Evolutionary conservation across 805 yeast species (phyloP), one percentile per base, ranked within the genome.

Genomic region (Kregervanrija delftensis): DNA sequence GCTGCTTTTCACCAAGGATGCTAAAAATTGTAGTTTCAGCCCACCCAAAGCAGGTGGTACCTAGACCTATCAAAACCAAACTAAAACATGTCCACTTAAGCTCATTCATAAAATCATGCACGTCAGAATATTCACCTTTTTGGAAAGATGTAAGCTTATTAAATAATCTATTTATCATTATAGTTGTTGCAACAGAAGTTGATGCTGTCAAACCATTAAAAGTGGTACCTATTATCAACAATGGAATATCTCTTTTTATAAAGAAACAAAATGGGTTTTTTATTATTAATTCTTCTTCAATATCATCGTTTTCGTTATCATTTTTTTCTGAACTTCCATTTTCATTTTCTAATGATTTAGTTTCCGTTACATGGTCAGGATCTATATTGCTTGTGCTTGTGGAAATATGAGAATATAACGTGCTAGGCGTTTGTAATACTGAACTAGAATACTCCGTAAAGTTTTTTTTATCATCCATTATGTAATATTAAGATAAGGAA

Each of bases 1-100:
- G 86, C 50, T 83, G 88, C 11, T 67, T 63, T 60, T 86, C 96
- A 8, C 96, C 96, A 38, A 84, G 66, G 8, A 64, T 53, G 73
- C 81, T 74, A 86, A 95, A 89, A 0, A 69, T 53, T 1, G 72
- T 57, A 8, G 84, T 70, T 3, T 83, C 77, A 0, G 71, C 37
- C 82, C 88, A 81, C 38, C 67, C 61, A 4, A 69, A 47, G 0
- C 74, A 53, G 6, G 73, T 56, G 11, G 72, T 58, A 1, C 72
- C 77, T 1, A 68, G 66, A 31, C 81, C 85, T 3, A 77, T 52
- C 0, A 70, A 62, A 36, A 73, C 53, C 10, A 79, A 55, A 36
- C 65, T 35, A 67, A 68, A 54, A 46, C 66, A 57, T n/a, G 49
- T 42, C 51, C 56, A 44, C 34, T 67, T 61, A 13, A 76, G 56